These are phyloP conservation scores for Sesbania bispinosa DNA, from an alignment of 306 rosid species.

Conservation along the genomic window DNA sequence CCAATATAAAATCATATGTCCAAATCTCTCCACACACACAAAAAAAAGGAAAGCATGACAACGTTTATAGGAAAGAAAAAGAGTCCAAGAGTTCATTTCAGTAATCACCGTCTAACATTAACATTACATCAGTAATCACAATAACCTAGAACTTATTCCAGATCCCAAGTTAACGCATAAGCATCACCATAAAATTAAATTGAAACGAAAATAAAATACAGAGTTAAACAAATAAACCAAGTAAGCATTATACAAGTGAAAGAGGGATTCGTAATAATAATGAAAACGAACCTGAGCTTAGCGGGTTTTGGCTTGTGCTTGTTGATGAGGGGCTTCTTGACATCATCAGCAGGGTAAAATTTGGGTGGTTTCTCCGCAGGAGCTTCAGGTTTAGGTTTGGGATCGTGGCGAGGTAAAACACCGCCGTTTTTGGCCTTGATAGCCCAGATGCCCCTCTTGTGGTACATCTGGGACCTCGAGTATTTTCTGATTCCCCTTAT, in stretches of 20 bases:
- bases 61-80: background rate
- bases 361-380: constrained; percentile 39
- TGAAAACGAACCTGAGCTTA: constrained; percentile 43
- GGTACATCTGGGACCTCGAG: constrained; percentile 58
- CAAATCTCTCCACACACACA: background rate
- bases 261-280: background rate
- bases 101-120: background rate
- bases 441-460: constrained; percentile 65
- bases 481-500: constrained; percentile 59
- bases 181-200: background rate
- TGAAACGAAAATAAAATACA: background rate
- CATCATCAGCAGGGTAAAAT: too few species aligned
- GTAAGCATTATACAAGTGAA: too few species aligned
- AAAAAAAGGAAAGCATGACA: background rate
- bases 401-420: constrained; percentile 49
- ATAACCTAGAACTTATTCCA: background rate
- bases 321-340: constrained; percentile 54
- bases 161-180: background rate
- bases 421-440: constrained; percentile 70
- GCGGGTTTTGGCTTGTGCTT: constrained; percentile 53
- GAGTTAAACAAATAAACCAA: too few species aligned
- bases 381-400: constrained; percentile 35
- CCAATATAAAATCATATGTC: background rate
- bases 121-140: background rate
- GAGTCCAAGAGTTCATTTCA: background rate